A percentile compares a stretch with the other conserved stretches of the same genome.
Conservation (phyloP, 805 yeast species). For the Myxozyma geophila region DNA sequence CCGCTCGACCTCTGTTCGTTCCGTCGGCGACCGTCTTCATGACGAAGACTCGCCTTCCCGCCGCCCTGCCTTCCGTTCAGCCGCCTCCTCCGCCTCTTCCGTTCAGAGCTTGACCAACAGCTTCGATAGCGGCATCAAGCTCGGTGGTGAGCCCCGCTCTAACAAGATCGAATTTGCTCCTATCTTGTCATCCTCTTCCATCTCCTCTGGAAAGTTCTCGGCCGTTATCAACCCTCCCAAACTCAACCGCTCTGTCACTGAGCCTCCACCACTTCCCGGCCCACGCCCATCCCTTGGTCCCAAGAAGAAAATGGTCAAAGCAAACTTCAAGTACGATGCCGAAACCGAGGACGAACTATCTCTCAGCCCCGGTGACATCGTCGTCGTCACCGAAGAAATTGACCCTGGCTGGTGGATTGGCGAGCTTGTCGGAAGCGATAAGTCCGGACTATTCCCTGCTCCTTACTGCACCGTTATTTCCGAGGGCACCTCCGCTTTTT, state of each 20-base stretch:
- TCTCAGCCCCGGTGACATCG: slow-evolving; percentile 36
- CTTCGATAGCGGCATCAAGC: slow-evolving; percentile 11
- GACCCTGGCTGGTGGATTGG: slow-evolving; percentile 40
- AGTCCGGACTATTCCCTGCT: slow-evolving; percentile 38
- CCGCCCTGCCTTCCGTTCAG: slow-evolving; percentile 27
- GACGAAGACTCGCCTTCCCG: slow-evolving; percentile 32
- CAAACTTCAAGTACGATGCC: slow-evolving; percentile 34
- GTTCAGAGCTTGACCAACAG: slow-evolving; percentile 15
- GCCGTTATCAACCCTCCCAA: slow-evolving; percentile 30
- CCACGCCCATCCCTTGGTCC: slow-evolving; percentile 29
- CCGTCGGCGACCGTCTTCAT: slow-evolving; percentile 14
- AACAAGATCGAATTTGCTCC: slow-evolving; percentile 15
- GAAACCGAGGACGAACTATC: slow-evolving; percentile 38
- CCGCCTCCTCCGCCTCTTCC: slow-evolving; percentile 22
- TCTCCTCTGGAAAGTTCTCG: slow-evolving; percentile 30
- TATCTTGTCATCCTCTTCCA: slow-evolving; percentile 9
- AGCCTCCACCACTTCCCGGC: slow-evolving; percentile 32
- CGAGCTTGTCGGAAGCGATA: slow-evolving; percentile 26
- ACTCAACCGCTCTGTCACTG: slow-evolving; percentile 29
- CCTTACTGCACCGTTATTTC: slow-evolving; percentile 37
- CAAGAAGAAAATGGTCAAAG: slow-evolving; percentile 33
- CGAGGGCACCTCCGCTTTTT: slow-evolving; percentile 18
- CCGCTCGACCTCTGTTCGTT: slow-evolving; percentile 27
- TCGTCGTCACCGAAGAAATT: slow-evolving; percentile 34
- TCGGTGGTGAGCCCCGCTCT: slow-evolving; percentile 14